Conservation (phyloP, 192 early-diverging fungal species). For the Rhizoclosmatium globosum region DNA sequence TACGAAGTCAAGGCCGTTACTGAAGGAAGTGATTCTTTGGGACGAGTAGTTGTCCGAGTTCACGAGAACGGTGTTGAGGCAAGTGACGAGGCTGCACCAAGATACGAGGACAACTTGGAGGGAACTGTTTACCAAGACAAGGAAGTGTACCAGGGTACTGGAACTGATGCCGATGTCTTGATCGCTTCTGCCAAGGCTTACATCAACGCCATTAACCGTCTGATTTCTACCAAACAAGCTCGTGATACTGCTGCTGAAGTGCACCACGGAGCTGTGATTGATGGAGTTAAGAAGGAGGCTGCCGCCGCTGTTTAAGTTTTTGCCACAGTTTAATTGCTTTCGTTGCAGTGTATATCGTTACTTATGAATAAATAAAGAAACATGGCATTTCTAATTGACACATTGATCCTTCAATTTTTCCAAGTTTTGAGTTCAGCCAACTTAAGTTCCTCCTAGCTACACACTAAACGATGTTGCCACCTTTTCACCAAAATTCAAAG, state of each 20-base stretch:
- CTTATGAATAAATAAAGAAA: too few relatives aligned
- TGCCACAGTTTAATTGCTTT: too few relatives aligned
- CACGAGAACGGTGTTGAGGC: slow-evolving; percentile 39
- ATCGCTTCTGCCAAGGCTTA: slow-evolving; percentile 89
- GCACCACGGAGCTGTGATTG: not conserved
- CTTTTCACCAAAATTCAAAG: too few relatives aligned
- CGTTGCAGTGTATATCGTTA: too few relatives aligned
- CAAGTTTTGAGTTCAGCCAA: too few relatives aligned
- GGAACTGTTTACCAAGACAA: slow-evolving; percentile 37
- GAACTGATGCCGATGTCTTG: slow-evolving; percentile 87
- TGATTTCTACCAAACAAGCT: slow-evolving; percentile 46
- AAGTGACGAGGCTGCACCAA: slow-evolving; percentile 25
- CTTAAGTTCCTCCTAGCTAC: too few relatives aligned
- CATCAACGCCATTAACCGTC: slow-evolving; percentile 83
- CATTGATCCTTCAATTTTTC: too few relatives aligned
- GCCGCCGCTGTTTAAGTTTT: slow-evolving; percentile 15
- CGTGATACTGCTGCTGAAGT: not conserved
- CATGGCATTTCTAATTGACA: too few relatives aligned
- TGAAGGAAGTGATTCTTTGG: slow-evolving; percentile 86
- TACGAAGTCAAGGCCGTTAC: slow-evolving; percentile 90
- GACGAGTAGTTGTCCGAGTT: slow-evolving; percentile 83
- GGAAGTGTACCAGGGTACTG: slow-evolving; percentile 76
- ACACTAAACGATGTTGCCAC: too few relatives aligned
- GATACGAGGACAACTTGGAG: slow-evolving; percentile 17
- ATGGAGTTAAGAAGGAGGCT: slow-evolving; percentile 15